phyloP scores from a whole-genome alignment of 257 asterid species.

The Solanum chmielewskii region DNA sequence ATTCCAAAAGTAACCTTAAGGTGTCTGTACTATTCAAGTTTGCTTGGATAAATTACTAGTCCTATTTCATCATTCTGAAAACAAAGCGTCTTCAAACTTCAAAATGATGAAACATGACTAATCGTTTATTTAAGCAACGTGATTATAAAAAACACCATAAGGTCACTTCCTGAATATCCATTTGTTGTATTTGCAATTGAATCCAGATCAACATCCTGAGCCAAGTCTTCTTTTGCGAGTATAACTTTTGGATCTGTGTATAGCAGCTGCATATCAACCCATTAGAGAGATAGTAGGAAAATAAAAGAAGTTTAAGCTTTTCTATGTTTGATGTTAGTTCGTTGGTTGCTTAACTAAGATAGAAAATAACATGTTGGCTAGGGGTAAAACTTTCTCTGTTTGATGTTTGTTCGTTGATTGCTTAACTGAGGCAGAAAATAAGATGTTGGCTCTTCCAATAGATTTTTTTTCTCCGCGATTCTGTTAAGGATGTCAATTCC shows the following conservation, averaged over 20 bases:
- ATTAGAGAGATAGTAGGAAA: slow-evolving; percentile 73
- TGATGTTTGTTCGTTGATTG: neutral
- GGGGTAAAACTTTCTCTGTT: too few relatives aligned
- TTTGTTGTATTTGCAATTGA: too few relatives aligned
- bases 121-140: too few relatives aligned
- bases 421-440: neutral
- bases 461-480: neutral
- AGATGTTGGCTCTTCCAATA: neutral
- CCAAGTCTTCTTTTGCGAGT: too few relatives aligned
- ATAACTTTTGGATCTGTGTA: slow-evolving; percentile 41
- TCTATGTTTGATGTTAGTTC: too few relatives aligned
- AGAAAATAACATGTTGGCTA: neutral
- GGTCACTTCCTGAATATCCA: too few relatives aligned
- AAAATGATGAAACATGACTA: too few relatives aligned
- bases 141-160: too few relatives aligned
- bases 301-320: slow-evolving; percentile 24
- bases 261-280: slow-evolving; percentile 84
- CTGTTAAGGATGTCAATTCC: neutral
- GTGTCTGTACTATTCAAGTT: slow-evolving; percentile 14
- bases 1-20: slow-evolving; percentile 95
- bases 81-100: too few relatives aligned
- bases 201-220: too few relatives aligned
- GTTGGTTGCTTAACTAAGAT: neutral
- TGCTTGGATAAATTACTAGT: neutral
- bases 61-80: neutral